Evolutionary conservation across 495 filamentous ascomycete genomes (phyloP).

Genomic region (Penicillium soppii): DNA sequence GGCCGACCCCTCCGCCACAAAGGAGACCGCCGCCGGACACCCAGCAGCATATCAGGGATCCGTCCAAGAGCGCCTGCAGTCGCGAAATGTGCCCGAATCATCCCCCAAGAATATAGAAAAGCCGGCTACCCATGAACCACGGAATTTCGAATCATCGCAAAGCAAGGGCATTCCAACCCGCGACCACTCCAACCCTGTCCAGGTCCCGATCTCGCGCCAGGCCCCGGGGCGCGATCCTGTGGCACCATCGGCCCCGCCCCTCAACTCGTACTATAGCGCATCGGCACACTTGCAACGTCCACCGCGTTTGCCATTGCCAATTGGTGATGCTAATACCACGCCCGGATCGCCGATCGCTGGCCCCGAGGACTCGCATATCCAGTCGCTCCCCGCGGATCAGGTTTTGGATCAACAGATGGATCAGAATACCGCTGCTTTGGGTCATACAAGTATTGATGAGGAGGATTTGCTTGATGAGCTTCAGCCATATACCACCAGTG

Average conservation of each 20-base stretch:
- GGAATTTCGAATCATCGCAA: constrained; percentile 22
- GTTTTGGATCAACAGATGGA: constrained; percentile 44
- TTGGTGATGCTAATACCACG: constrained; percentile 81
- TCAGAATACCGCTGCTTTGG: constrained; percentile 61
- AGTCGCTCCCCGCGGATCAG: constrained; percentile 48
- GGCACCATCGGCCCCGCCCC: constrained; percentile 45
- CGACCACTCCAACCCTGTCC: constrained; percentile 48
- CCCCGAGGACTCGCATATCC: constrained; percentile 52
- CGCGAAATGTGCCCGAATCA: constrained; percentile 33
- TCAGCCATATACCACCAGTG: constrained; percentile 54
- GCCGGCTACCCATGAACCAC: constrained; percentile 22
- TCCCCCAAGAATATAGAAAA: constrained; percentile 21
- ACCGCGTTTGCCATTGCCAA: constrained; percentile 84
- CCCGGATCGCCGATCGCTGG: constrained; percentile 82
- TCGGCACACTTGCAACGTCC: constrained; percentile 65
- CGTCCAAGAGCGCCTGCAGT: constrained; percentile 40
- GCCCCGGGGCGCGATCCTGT: constrained; percentile 34
- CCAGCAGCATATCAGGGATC: constrained; percentile 35
- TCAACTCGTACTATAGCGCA: constrained; percentile 50
- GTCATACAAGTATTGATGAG: constrained; percentile 71
- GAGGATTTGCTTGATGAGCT: constrained; percentile 78
- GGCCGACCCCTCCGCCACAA: constrained; percentile 43
- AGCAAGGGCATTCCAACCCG: constrained; percentile 22
- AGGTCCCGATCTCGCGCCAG: constrained; percentile 46
- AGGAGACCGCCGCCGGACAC: constrained; percentile 41